Evolutionary conservation across 257 asterid species (phyloP), one percentile per base, ranked within the genome.

Genomic region (Nicotiana paniculata): DNA sequence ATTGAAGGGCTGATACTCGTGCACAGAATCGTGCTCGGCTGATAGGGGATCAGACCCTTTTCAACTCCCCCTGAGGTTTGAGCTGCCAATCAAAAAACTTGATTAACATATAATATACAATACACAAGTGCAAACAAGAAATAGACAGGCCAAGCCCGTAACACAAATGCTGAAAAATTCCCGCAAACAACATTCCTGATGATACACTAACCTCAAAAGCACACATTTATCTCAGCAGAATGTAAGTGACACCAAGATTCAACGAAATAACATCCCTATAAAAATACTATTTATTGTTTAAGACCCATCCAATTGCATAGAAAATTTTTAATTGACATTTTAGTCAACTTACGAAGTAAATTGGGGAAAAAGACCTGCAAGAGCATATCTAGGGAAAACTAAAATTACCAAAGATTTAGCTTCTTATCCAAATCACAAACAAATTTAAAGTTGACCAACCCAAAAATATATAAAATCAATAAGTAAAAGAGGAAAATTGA

Each of bases 1-100:
- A 91, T 88, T 85, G 86, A 86, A 90, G 74, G 86, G 81, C 53
- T 43, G 51, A 77, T 63, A 63, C 67, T 84, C 69, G 75, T 17
- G 81, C 65, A 80, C 86, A 82, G 58, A 77, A 82, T 55, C 83
- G 72, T 76, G 84, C 88, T 78, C 78, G 72, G 81, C 46, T 51
- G 80, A 51, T 48, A 16, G 4, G 28, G 46, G 46, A 75, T 51
- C 80, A 7, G 17, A 28, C 46, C 30, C 80, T 59, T 64, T 26
- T 75, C 63, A 51, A 75, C 43, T 11, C 18, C 24, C 80, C 28
- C 4, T 28, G 64, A 4, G 13, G 43, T 75, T 75, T 75, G 24
- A 75, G 30, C 62, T 82, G 80, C 39, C 77, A 80, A 72, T 80
- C 68, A 46, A 85, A 88, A 82, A 81, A 89, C 81, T 33, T 82